Conservation (phyloP, 345 rosid species). For the Linum lewisii region DNA sequence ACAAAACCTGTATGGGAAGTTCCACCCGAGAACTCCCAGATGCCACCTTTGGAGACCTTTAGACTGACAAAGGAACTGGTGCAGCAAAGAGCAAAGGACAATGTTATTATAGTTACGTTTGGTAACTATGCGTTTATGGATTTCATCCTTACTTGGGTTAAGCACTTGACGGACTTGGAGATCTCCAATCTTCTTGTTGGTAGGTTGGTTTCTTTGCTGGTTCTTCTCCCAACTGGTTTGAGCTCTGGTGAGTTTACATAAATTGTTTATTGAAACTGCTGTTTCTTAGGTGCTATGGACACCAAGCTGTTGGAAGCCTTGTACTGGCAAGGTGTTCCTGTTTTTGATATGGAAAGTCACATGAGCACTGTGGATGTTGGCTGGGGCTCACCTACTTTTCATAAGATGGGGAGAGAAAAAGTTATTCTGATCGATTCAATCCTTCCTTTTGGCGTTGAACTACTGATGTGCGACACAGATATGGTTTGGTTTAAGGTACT, state of each 20-base stretch:
- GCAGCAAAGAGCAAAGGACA: conserved; percentile 55
- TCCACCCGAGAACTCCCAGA: conserved; percentile 49
- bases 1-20: conserved; percentile 59
- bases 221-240: neutral
- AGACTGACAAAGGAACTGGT: conserved; percentile 60
- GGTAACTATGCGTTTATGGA: conserved; percentile 97
- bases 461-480: conserved; percentile 96
- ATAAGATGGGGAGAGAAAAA: conserved; percentile 99
- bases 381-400: conserved; percentile 97
- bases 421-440: conserved; percentile 76
- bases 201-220: conserved; percentile 22
- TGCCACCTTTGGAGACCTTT: conserved; percentile 75
- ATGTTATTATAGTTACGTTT: conserved; percentile 76
- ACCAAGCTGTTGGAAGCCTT: conserved; percentile 78
- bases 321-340: conserved; percentile 98
- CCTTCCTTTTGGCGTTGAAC: conserved; percentile 77
- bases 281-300: conserved; percentile 82
- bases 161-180: conserved; percentile 76
- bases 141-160: conserved; percentile 94
- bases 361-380: conserved; percentile 93
- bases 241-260: neutral
- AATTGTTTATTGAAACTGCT: neutral
- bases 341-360: conserved; percentile 96
- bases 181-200: conserved; percentile 82
- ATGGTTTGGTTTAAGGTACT: conserved; percentile 97